Conservation (phyloP, 768 basidiomycete species). For the Solioccasus polychromus region DNA sequence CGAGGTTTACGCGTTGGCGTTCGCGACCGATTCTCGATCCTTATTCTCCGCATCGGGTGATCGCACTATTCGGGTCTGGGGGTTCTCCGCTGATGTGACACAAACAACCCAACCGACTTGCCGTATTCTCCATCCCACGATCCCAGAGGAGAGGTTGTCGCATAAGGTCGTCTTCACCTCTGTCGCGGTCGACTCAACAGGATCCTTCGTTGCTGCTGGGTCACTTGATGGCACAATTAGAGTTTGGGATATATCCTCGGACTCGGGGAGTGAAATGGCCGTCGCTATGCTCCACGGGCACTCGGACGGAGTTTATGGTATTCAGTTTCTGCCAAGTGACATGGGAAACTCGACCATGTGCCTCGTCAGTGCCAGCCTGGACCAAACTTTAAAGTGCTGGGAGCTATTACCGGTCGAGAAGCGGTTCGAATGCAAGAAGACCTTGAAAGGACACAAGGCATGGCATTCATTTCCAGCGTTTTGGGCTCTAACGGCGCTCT, state of each 20-base stretch:
- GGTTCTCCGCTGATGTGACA: constrained; percentile 18
- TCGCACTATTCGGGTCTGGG: constrained; percentile 35
- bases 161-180: constrained; percentile 31
- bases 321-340: constrained; percentile 29
- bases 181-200: constrained; percentile 27
- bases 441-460: constrained; percentile 30
- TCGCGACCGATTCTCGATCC: constrained; percentile 32
- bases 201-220: constrained; percentile 49
- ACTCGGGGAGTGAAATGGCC: constrained; percentile 22
- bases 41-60: constrained; percentile 38
- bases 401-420: constrained; percentile 34
- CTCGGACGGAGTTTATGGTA: constrained; percentile 27
- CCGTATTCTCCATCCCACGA: constrained; percentile 20
- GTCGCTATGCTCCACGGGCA: constrained; percentile 26
- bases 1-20: constrained; percentile 36
- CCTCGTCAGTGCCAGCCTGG: constrained; percentile 31
- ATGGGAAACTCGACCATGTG: constrained; percentile 24
- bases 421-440: constrained; percentile 28
- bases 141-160: constrained; percentile 11
- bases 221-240: constrained; percentile 50
- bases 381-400: constrained; percentile 41
- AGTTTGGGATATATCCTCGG: constrained; percentile 48
- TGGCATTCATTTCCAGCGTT: neutral
- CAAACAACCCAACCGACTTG: constrained; percentile 17
- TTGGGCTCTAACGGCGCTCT: neutral